Conservation (phyloP, 2,329 filamentous ascomycete genomes). For the Coniosporium tulheliwenetii region DNA sequence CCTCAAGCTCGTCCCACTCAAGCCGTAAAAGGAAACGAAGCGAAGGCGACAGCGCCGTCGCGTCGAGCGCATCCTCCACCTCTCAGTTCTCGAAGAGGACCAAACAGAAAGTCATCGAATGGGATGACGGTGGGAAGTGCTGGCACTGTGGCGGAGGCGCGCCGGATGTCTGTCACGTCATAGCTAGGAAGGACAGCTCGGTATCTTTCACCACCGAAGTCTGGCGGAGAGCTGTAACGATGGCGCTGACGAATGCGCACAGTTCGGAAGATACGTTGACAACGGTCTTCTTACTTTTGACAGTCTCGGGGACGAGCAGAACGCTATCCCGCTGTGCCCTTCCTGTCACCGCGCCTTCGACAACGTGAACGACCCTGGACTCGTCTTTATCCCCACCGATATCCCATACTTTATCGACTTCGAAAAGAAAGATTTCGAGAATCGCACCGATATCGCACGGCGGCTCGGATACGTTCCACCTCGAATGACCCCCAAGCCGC, state of each 20-base stretch:
- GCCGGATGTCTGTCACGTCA: conserved; percentile 1
- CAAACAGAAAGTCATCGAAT: not conserved
- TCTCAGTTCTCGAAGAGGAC: not conserved
- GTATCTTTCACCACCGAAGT: too few species aligned
- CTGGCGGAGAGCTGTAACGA: not conserved
- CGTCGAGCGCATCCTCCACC: conserved; percentile 1
- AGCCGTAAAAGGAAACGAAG: not conserved
- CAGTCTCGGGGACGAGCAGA: not conserved
- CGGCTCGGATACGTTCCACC: not conserved
- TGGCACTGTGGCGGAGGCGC: conserved; percentile 1
- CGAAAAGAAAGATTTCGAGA: too few species aligned
- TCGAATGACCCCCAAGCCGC: conserved; percentile 1
- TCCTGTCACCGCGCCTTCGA: conserved; percentile 1
- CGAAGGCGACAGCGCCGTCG: not conserved
- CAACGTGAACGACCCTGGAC: conserved; percentile 1
- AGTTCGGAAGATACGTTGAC: conserved; percentile 1
- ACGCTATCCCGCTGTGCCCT: conserved; percentile 1
- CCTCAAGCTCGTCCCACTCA: too few species aligned
- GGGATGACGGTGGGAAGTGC: not conserved
- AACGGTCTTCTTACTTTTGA: conserved; percentile 1
- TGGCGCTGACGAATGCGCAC: conserved; percentile 1
- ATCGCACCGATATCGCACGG: conserved; percentile 1
- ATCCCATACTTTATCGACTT: conserved; percentile 2
- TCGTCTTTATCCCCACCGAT: conserved; percentile 1
- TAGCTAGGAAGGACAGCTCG: conserved; percentile 1